phyloP scores from a whole-genome alignment of 2,329 filamentous ascomycete species.

The Colletotrichum sublineola region DNA sequence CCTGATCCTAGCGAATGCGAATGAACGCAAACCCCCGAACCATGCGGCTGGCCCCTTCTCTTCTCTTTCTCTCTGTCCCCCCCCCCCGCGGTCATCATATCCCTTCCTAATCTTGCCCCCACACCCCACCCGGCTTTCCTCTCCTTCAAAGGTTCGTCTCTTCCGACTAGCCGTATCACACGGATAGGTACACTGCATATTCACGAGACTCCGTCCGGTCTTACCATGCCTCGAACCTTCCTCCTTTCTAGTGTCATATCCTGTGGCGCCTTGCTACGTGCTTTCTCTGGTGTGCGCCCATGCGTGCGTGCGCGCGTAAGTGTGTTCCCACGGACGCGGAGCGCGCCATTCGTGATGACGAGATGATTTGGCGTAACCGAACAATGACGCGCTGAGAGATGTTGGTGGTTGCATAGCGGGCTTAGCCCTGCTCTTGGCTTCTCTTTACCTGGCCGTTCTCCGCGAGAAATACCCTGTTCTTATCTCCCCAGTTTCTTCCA shows the following conservation, averaged over 20 bases:
- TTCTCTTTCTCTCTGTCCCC: slow-evolving; percentile 4
- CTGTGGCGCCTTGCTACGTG: not conserved
- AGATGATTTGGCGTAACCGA: slow-evolving; percentile 32
- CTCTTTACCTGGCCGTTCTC: slow-evolving; percentile 6
- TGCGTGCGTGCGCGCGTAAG: not conserved
- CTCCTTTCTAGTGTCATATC: not conserved
- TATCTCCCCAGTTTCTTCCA: slow-evolving; percentile 3
- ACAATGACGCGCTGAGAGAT: slow-evolving; percentile 36
- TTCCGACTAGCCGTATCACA: slow-evolving; percentile 28
- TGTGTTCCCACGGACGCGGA: slow-evolving; percentile 21
- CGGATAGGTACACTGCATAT: slow-evolving; percentile 17
- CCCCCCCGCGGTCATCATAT: not conserved
- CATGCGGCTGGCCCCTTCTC: slow-evolving; percentile 5
- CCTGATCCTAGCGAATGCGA: slow-evolving; percentile 29
- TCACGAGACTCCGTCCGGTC: slow-evolving; percentile 6
- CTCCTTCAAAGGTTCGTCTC: not conserved
- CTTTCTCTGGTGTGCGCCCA: not conserved
- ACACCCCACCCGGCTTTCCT: not conserved
- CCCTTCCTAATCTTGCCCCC: slow-evolving; percentile 11
- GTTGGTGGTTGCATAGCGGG: slow-evolving; percentile 42
- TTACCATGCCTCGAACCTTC: not conserved
- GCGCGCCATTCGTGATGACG: slow-evolving; percentile 24
- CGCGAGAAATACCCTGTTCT: slow-evolving; percentile 1
- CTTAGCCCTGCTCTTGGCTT: slow-evolving; percentile 30
- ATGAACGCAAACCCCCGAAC: slow-evolving; percentile 15